Evolutionary conservation across 1,139 yeast genomes (phyloP), one percentile per base, ranked within the genome.

Genomic region (Nakaseomyces bracarensis): DNA sequence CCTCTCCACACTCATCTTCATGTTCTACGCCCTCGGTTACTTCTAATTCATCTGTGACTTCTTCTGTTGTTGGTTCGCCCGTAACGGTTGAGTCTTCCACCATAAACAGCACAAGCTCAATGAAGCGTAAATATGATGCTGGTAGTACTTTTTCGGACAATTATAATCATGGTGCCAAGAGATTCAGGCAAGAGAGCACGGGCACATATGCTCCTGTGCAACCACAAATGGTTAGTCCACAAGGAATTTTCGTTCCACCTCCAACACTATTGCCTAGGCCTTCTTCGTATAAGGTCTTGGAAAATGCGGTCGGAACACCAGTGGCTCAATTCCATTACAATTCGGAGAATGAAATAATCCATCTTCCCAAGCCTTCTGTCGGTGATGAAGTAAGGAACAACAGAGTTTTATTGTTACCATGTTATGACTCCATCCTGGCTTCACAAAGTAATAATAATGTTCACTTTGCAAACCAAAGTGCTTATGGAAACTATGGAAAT

Each of bases 361-460:
- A 21, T 13, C 18, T 33, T 13, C 36, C 36, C n/a, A 33, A 11
- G 21, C 36, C 36, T 4, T 20, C 6, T 2, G 5, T 13, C 11
- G 21, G 9, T n/a, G 26, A 33, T 8, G 26, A 33, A 8, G 18
- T 4, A 8, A 21, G 21, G 26, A 33, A 5, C 18, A 33, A 33
- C 18, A 33, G 36, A 21, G 36, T 33, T 10, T 10, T 33, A 9
- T 21, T 33, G 26, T 11, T 33, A 18, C 36, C 36, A 33, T 33
- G 36, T 18, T 33, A 33, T 13, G 36, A 33, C 16, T 33, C 36
- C 4, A 33, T 33, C 16, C 3, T 33, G 11, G n/a, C 36, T n/a
- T 16, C 11, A 6, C 36, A 33, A 13, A 15, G 21, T 13, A 19
- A 16, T 14, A 16, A 10, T 19, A 30, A 14, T 9, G n/a, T 9